phyloP scores from a whole-genome alignment of 768 basidiomycete genomes.

The Agaricus blazei region DNA sequence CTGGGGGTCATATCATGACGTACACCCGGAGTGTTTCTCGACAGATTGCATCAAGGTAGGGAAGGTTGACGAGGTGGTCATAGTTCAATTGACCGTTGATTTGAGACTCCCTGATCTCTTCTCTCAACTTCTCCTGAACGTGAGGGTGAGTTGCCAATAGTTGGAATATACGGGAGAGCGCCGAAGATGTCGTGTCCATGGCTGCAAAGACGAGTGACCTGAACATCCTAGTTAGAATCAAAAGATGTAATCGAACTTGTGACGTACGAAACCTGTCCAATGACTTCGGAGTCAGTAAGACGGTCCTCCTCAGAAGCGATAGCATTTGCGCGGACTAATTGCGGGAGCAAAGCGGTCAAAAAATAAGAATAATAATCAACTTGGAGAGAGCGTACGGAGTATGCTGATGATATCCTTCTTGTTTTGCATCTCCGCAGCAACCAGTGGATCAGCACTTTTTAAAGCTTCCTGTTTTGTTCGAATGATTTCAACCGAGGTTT shows the following conservation, averaged over 20 bases:
- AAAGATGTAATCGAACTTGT: neutral
- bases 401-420: constrained; percentile 40
- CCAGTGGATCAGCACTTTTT: constrained; percentile 23
- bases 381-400: constrained; percentile 23
- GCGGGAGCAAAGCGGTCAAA: neutral
- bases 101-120: constrained; percentile 20
- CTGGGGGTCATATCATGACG: neutral
- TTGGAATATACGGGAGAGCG: constrained; percentile 21
- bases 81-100: constrained; percentile 22
- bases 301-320: constrained; percentile 23
- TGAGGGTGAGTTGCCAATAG: constrained; percentile 22
- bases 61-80: constrained; percentile 24
- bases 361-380: neutral
- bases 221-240: neutral
- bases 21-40: constrained; percentile 28
- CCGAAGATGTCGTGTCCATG: constrained; percentile 25
- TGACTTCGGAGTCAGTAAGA: constrained; percentile 28
- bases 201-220: constrained; percentile 24
- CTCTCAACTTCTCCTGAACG: constrained; percentile 26
- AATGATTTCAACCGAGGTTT: constrained; percentile 27
- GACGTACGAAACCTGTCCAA: constrained; percentile 17
- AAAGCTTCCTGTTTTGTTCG: constrained; percentile 27
- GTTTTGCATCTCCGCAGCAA: constrained; percentile 24
- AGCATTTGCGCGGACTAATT: constrained; percentile 32
- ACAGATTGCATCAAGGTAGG: constrained; percentile 30